phyloP scores from a whole-genome alignment of 1,284 basidiomycete species.

The Pascua sp. region DNA sequence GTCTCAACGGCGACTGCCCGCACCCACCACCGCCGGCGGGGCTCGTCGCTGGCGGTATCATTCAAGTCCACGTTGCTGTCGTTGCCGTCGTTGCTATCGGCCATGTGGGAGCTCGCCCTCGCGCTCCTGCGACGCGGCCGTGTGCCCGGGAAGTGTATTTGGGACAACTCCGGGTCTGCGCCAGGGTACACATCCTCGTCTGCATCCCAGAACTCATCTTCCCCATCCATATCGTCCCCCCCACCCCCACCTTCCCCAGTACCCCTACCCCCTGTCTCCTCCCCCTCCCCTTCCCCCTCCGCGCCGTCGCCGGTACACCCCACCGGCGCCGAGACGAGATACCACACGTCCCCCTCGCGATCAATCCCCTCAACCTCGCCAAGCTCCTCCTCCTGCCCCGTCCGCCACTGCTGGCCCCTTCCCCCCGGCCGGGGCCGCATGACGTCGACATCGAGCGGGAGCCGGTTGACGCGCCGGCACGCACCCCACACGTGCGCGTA shows the following conservation, averaged over 20 bases:
- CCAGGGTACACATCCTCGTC: not conserved
- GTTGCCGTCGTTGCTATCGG: too few relatives aligned
- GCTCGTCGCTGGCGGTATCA: not conserved
- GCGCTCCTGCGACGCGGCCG: too few relatives aligned
- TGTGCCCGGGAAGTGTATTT: too few relatives aligned
- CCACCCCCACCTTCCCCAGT: not conserved
- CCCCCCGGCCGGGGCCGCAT: slow-evolving; percentile 6
- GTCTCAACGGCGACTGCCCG: slow-evolving; percentile 32
- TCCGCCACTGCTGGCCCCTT: slow-evolving; percentile 14
- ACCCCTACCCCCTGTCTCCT: not conserved
- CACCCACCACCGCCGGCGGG: slow-evolving; percentile 14
- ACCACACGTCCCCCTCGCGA: slow-evolving; percentile 30
- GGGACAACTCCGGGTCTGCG: not conserved
- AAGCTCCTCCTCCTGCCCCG: slow-evolving; percentile 30
- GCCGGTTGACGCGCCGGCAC: slow-evolving; percentile 19
- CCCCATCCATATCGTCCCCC: slow-evolving; percentile 3
- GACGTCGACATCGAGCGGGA: slow-evolving; percentile 24
- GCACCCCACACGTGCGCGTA: slow-evolving; percentile 24
- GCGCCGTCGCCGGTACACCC: slow-evolving; percentile 30
- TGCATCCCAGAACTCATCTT: not conserved
- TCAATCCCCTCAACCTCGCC: slow-evolving; percentile 21
- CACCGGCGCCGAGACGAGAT: slow-evolving; percentile 26
- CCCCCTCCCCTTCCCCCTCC: not conserved
- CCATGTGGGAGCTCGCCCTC: not conserved
- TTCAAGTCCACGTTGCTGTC: not conserved